Percentiles rank a stretch among this genome's conserved stretches.
phyloP scores from a whole-genome alignment of 2,329 filamentous ascomycete species.

The Cercospora sesami region DNA sequence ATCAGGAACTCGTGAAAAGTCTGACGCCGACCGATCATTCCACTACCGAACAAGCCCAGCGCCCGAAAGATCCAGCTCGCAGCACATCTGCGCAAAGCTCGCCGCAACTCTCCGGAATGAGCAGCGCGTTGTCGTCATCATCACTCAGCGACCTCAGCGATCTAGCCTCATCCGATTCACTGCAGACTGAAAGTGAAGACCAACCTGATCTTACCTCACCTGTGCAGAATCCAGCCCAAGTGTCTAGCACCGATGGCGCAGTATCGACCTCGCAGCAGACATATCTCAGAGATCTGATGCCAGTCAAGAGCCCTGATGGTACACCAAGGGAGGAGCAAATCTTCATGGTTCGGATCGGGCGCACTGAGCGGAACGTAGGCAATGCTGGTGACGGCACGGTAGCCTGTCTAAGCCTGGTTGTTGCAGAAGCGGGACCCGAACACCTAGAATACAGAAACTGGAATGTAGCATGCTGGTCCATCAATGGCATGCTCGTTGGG shows the following conservation, averaged over 20 bases:
- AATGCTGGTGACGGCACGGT: background rate
- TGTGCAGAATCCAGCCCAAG: background rate
- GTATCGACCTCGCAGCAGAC: background rate
- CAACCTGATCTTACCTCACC: background rate
- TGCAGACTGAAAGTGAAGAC: background rate
- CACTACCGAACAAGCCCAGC: background rate
- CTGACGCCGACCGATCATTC: background rate
- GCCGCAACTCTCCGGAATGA: background rate
- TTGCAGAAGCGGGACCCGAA: background rate
- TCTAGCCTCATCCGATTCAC: background rate
- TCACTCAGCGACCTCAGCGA: background rate
- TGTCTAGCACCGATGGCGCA: background rate
- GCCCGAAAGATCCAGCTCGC: background rate
- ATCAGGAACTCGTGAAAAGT: background rate
- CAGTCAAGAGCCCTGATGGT: background rate
- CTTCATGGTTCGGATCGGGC: background rate
- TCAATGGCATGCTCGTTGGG: background rate
- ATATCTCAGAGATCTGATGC: background rate
- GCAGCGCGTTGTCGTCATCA: background rate
- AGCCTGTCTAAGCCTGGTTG: background rate
- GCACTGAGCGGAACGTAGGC: background rate
- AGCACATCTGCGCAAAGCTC: background rate
- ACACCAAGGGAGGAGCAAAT: background rate
- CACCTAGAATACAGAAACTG: background rate
- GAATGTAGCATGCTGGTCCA: background rate